Base-by-base conservation (phyloP, 257 asterid genomes). In the Rhazya stricta region DNA sequence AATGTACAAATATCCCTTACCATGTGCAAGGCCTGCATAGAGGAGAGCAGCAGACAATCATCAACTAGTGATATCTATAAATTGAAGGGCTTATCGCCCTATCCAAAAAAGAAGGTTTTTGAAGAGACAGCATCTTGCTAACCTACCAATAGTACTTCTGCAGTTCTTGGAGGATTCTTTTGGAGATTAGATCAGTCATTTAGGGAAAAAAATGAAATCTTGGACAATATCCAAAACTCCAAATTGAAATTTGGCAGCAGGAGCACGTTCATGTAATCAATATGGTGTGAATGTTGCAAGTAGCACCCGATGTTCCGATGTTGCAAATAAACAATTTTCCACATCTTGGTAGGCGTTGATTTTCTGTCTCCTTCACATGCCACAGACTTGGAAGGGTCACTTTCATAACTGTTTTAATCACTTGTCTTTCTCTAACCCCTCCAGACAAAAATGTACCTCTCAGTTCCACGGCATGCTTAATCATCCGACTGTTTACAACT, bases 341-440 rank as follows among this genome's bases (percentile, higher is more conserved):
- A 21, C 2, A 4, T 9, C 6, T 51, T 51, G 25, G 58, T 19
- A 19, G n/a, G 32, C 9, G 53, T 39, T 6, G 66, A 53, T 50
- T 50, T 50, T 51, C 32, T 30, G 67, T 15, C 75, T 27, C 46
- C 41, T 53, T 25, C 61, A n/a, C 75, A 72, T 11, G 66, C 19
- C 75, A 23, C 29, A 27, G 45, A 70, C 8, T 11, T 18, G 5
- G 29, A 51, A 71, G 51, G 29, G 48, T 72, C 51, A 72, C 46
- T 72, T 71, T 72, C 75, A 72, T 54, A 21, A 63, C 19, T 36
- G 36, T 21, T 72, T 23, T 51, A 29, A 53, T 36, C 65, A 51
- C 19, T 72, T 54, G 71, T 61, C 39, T 61, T 5, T 3, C 5
- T 27, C 39, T 61, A 12, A 30, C 11, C 18, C 34, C 34, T 30